Percentiles rank a stretch among this genome's conserved stretches.
phyloP scores from a whole-genome alignment of 2,329 filamentous ascomycete genomes.

The Daldinia eschscholtzii region DNA sequence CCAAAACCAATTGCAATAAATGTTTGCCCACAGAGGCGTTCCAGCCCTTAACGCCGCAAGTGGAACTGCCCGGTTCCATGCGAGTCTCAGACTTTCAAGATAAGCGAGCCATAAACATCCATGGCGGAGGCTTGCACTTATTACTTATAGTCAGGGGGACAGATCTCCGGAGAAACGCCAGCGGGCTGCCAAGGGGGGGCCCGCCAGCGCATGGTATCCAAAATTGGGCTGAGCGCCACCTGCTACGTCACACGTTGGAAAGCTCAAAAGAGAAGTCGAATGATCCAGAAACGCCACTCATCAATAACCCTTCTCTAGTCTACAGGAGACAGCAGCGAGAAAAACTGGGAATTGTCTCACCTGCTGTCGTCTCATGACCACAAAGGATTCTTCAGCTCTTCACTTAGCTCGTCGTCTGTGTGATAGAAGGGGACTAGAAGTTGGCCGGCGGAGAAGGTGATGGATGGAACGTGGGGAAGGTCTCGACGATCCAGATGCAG shows the following conservation, averaged over 20 bases:
- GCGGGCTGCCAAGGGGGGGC: not conserved
- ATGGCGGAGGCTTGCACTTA: not conserved
- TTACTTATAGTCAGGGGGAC: not conserved
- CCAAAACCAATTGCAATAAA: not conserved
- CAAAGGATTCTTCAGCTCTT: not conserved
- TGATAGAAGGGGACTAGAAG: not conserved
- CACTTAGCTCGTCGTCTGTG: not conserved
- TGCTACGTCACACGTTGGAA: not conserved
- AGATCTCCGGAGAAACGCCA: not conserved
- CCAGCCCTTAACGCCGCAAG: not conserved
- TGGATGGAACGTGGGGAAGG: not conserved
- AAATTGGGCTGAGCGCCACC: not conserved
- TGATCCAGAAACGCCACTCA: slow-evolving; percentile 7
- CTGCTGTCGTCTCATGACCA: not conserved
- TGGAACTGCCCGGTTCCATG: not conserved
- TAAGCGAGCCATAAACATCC: not conserved
- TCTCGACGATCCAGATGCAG: not conserved
- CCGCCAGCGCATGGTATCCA: not conserved
- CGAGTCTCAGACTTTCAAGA: not conserved
- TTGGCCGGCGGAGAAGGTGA: not conserved
- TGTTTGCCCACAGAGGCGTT: not conserved
- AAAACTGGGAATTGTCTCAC: no score
- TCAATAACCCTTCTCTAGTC: not conserved
- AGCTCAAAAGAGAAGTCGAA: not conserved
- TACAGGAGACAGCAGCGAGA: not conserved